Evolutionary conservation across 495 filamentous ascomycete genomes (phyloP), one percentile per base, ranked within the genome.

Genomic region (Parmelia sp.): DNA sequence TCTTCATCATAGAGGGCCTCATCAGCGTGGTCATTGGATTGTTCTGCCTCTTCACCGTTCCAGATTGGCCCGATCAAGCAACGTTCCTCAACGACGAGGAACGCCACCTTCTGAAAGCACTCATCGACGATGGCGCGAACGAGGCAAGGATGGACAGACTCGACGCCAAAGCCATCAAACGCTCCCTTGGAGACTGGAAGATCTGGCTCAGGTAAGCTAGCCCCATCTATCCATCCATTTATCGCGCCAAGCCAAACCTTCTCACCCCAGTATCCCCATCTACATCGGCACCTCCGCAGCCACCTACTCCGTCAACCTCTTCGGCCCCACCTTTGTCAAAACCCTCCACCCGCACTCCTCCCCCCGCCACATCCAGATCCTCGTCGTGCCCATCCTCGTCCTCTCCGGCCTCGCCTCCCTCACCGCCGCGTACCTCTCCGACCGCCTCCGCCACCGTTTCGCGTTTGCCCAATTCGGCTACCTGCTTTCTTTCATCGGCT

Each of bases 221-320:
- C 35, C 10, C 35, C 35, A 10, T 36, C 10, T 10, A 36, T 36
- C 35, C 35, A 10, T 36, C 5, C 37, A 14, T 40, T 12, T 40
- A 14, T 40, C 35, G 6, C 11, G 35, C 12, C 37, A 40, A 40
- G 3, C 37, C 37, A 9, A 0, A 14, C 37, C 37, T 12, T 3
- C 3, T 53, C 47, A 3, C n/a, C 4, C n/a, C 25, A 53, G 10
- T 14, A 36, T 36, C 35, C 37, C 37, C 10, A 10, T 53, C 47
- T 17, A 23, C 77, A 88, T 56, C 84, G 35, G 35, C 35, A 36
- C 35, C 4, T 84, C 21, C 78, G 76, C 65, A 88, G 88, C 69
- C 73, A 88, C 15, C 75, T 88, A 65, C 75, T 88, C 73, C 87
- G 84, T 75, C 82, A 80, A 60, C 71, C 88, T 21, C 47, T 53